Conservation (phyloP, 805 yeast species). For the Diddensiella santjacobensis region DNA sequence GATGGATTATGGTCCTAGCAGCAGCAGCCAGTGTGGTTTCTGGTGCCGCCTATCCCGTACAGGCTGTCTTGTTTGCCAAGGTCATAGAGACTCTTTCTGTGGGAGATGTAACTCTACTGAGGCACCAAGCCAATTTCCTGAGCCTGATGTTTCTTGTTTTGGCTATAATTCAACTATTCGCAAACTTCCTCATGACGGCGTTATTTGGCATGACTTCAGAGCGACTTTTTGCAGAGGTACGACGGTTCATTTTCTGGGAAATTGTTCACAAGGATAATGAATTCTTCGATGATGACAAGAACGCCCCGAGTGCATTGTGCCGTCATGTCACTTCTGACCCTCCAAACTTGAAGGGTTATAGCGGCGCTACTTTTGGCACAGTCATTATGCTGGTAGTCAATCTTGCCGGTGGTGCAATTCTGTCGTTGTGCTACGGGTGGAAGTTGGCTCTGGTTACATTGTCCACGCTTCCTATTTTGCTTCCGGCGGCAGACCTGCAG, state of each 20-base stretch:
- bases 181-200: constrained; percentile 25
- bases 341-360: constrained; percentile 37
- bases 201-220: constrained; percentile 30
- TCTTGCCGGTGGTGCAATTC: constrained; percentile 37
- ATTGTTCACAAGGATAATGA: constrained; percentile 37
- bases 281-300: constrained; percentile 35
- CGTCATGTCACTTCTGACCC: constrained; percentile 39
- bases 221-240: constrained; percentile 33
- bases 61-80: constrained; percentile 37
- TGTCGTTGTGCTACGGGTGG: constrained; percentile 39
- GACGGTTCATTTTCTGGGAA: constrained; percentile 32
- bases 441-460: constrained; percentile 39
- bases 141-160: constrained; percentile 36
- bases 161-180: constrained; percentile 30
- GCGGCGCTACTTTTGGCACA: constrained; percentile 41
- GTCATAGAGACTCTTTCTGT: constrained; percentile 35
- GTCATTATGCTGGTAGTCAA: constrained; percentile 36
- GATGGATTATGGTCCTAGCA: too few species aligned
- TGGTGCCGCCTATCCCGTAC: constrained; percentile 38
- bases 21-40: constrained; percentile 32
- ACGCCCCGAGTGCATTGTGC: constrained; percentile 38
- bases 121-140: constrained; percentile 33
- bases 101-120: constrained; percentile 30
- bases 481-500: constrained; percentile 40
- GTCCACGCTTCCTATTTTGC: constrained; percentile 37